phyloP scores from a whole-genome alignment of 306 rosid genomes.

The Lathyrus oleraceus region DNA sequence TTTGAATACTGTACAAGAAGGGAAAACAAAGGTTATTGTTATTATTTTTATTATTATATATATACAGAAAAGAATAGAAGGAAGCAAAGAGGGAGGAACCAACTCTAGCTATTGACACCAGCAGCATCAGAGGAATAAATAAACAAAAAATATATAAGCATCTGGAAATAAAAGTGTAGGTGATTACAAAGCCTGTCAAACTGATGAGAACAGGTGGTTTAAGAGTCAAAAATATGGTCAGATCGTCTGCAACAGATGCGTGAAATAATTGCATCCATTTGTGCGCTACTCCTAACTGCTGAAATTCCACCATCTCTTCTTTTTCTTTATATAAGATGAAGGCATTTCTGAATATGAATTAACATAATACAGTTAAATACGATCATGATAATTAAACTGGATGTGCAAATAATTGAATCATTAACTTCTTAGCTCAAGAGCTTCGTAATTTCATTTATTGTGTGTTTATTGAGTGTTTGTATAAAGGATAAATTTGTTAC shows the following conservation, averaged over 20 bases:
- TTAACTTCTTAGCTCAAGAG: slow-evolving; percentile 28
- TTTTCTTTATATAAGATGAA: slow-evolving; percentile 45
- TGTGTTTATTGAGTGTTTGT: not conserved
- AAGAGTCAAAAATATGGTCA: slow-evolving; percentile 8
- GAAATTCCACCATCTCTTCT: slow-evolving; percentile 84
- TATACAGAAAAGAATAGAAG: slow-evolving; percentile 5
- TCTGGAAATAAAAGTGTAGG: not conserved
- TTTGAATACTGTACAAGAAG: not conserved
- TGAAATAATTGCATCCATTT: slow-evolving; percentile 19
- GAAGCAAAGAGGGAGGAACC: not conserved
- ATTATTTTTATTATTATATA: not conserved
- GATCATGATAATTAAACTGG: too few relatives aligned
- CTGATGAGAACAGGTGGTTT: not conserved
- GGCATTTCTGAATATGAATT: slow-evolving; percentile 54
- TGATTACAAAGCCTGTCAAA: not conserved
- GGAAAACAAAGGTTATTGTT: not conserved
- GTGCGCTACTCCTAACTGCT: slow-evolving; percentile 33
- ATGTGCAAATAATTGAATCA: slow-evolving; percentile 22
- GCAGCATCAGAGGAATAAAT: not conserved
- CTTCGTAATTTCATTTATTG: not conserved
- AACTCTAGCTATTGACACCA: not conserved
- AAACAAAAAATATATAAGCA: not conserved
- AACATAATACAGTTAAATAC: slow-evolving; percentile 4
- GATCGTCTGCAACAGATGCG: not conserved
- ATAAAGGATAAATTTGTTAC: slow-evolving; percentile 38